These are phyloP conservation scores for Funneliformis mosseae DNA, from an alignment of 192 early-diverging fungal genomes.

Conservation along the genomic window DNA sequence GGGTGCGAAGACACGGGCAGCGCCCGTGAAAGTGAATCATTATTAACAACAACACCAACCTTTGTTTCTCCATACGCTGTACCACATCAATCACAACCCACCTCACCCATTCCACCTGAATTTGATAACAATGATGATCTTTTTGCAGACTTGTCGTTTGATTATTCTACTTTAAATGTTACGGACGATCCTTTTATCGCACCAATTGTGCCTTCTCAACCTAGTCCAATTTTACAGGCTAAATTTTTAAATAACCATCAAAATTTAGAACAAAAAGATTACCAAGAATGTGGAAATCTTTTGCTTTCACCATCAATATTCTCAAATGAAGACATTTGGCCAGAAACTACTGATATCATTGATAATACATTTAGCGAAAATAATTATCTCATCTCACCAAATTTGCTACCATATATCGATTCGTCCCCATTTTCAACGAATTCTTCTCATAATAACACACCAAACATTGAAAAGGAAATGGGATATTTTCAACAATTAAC, in stretches of 20 bases:
- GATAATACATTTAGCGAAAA: not conserved
- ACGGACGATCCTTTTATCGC: not conserved
- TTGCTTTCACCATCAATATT: not conserved
- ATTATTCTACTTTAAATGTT: not conserved
- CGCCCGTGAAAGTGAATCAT: not conserved
- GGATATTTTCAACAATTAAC: not conserved
- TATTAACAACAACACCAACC: not conserved
- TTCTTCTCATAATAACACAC: not conserved
- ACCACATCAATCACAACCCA: not conserved
- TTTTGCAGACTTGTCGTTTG: not conserved
- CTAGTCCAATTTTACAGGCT: not conserved
- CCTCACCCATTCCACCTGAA: not conserved
- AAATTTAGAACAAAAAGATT: too few species aligned
- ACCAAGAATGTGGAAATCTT: not conserved
- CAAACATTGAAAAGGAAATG: not conserved
- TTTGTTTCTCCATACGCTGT: not conserved
- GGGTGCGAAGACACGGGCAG: not conserved
- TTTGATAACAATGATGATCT: not conserved
- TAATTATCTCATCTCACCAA: not conserved
- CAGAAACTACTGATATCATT: not conserved
- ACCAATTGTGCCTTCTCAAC: not conserved
- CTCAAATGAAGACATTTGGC: not conserved
- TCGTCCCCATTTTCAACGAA: not conserved
- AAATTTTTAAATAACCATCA: not conserved
- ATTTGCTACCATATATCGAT: not conserved